These are phyloP conservation scores for Citrullus mucosospermus DNA, from an alignment of 306 rosid genomes.

Conservation along the genomic window DNA sequence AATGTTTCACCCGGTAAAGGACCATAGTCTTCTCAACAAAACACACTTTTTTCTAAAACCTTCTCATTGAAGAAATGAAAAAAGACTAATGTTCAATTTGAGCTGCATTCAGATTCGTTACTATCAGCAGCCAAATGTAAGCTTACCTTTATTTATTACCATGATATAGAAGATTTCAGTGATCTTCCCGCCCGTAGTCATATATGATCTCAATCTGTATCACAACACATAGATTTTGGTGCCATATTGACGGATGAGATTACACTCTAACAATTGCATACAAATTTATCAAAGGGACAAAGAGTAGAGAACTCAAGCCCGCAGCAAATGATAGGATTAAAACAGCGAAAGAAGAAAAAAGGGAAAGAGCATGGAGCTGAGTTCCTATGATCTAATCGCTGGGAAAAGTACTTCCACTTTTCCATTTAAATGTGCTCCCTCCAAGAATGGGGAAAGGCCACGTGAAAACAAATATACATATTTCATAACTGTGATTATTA, in stretches of 20 bases:
- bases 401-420: not conserved
- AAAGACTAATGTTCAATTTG: not conserved
- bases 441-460: not conserved
- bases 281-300: not conserved
- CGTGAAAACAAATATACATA: not conserved
- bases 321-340: not conserved
- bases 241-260: not conserved
- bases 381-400: not conserved
- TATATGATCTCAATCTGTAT: constrained; percentile 81
- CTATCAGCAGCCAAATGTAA: not conserved
- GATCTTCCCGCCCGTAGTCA: constrained; percentile 75
- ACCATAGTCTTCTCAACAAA: not conserved
- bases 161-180: constrained; percentile 31
- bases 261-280: not conserved
- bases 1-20: not conserved
- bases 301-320: not conserved
- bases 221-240: constrained; percentile 7
- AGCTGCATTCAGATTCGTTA: not conserved
- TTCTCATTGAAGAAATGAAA: no score
- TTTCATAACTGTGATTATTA: not conserved
- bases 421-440: not conserved
- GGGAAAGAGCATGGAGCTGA: not conserved
- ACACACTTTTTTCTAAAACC: not conserved
- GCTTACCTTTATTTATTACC: constrained; percentile 47
- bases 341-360: not conserved